These are phyloP conservation scores for Chlamydomonas incerta DNA, from an alignment of 139 green algal genomes.

Conservation along the genomic window DNA sequence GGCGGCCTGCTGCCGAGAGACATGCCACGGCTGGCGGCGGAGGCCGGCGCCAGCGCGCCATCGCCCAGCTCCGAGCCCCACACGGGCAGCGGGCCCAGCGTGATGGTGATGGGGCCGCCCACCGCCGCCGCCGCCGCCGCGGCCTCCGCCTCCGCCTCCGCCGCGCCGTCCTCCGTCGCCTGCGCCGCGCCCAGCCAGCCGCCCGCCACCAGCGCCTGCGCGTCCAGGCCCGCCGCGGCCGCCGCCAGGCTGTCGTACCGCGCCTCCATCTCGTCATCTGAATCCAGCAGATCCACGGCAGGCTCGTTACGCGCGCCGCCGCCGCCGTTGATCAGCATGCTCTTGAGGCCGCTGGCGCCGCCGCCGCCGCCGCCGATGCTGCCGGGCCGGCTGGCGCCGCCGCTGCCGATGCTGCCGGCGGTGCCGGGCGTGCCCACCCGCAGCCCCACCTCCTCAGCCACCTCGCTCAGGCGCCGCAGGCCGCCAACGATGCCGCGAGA, in stretches of 20 bases:
- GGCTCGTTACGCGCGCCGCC: too few relatives aligned
- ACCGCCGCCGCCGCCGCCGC: background rate
- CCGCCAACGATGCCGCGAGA: background rate
- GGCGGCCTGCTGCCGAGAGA: too few relatives aligned
- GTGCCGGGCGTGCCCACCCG: background rate
- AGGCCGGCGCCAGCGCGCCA: too few relatives aligned
- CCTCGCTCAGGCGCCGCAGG: background rate
- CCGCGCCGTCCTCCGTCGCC: background rate
- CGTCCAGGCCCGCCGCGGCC: background rate
- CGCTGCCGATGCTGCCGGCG: background rate
- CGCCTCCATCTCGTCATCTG: background rate
- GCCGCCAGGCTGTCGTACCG: background rate
- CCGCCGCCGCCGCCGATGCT: background rate
- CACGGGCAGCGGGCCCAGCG: background rate
- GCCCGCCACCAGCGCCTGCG: background rate
- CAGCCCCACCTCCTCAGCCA: background rate
- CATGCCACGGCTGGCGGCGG: background rate
- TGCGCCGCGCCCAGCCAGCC: background rate
- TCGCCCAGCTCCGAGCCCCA: background rate
- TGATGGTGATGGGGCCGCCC: constrained; percentile 4
- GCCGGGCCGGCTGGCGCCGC: background rate
- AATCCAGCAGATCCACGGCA: background rate
- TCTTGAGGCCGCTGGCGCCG: background rate
- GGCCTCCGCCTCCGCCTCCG: background rate
- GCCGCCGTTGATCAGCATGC: too few relatives aligned